These are phyloP conservation scores for Cyclotella baltica DNA, from an alignment of 108 stramenopile genomes.

Conservation along the genomic window DNA sequence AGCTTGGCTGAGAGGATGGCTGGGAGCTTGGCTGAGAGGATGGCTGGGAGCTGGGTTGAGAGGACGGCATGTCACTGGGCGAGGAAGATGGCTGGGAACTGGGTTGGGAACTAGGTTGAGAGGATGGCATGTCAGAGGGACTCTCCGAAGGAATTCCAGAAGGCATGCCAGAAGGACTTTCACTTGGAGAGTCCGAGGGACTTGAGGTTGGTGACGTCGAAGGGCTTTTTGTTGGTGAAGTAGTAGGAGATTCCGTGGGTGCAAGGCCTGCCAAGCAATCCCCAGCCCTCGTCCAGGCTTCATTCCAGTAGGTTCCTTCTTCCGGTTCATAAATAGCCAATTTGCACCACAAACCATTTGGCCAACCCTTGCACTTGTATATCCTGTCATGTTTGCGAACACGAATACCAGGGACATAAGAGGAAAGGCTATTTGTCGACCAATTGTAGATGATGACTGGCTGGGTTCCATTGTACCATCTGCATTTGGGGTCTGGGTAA, in stretches of 20 bases:
- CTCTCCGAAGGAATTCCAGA: too few species aligned
- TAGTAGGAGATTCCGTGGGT: not conserved
- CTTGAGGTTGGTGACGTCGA: not conserved
- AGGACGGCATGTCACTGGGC: too few species aligned
- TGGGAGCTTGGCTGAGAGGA: too few species aligned
- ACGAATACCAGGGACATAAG: not conserved
- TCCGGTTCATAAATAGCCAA: constrained; percentile 10
- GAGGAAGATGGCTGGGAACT: too few species aligned
- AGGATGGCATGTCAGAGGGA: too few species aligned
- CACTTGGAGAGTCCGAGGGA: not conserved
- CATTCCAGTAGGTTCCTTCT: constrained; percentile 1
- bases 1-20: too few species aligned
- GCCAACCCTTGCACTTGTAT: constrained; percentile 11
- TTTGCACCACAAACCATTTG: not conserved
- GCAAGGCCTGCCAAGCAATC: not conserved
- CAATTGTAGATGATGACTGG: constrained; percentile 3
- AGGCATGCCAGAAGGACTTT: too few species aligned
- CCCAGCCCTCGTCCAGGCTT: constrained; percentile 5
- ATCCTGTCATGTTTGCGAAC: constrained; percentile 5
- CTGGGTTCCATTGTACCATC: constrained; percentile 1
- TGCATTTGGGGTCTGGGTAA: not conserved
- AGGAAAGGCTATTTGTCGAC: not conserved
- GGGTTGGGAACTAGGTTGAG: too few species aligned
- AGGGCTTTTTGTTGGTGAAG: not conserved
- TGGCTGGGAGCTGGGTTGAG: too few species aligned